These are phyloP conservation scores for Pseudocercospora crystallina DNA, from an alignment of 2,329 filamentous ascomycete genomes.

Conservation along the genomic window DNA sequence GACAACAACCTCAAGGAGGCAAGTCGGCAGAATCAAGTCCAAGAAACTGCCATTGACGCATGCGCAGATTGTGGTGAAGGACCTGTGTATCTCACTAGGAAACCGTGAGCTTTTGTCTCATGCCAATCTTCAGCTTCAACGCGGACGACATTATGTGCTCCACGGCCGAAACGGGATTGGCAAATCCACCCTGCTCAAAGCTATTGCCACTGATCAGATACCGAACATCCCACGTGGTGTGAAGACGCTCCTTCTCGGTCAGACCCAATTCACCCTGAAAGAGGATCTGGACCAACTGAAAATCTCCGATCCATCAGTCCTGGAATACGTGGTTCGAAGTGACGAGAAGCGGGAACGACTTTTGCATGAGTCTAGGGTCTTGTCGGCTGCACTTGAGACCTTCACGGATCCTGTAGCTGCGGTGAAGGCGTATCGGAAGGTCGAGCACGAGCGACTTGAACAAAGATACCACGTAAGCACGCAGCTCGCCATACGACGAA, in stretches of 20 bases:
- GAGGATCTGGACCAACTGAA: slow-evolving; percentile 11
- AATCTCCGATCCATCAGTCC: slow-evolving; percentile 17
- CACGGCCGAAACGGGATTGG: slow-evolving; percentile 79
- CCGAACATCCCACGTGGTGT: slow-evolving; percentile 70
- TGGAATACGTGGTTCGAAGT: slow-evolving; percentile 27
- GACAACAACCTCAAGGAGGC: slow-evolving; percentile 26
- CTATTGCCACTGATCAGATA: slow-evolving; percentile 75
- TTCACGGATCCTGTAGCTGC: slow-evolving; percentile 10
- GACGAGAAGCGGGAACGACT: slow-evolving; percentile 23
- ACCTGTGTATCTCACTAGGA: slow-evolving; percentile 67
- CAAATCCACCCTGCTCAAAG: slow-evolving; percentile 75
- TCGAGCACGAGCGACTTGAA: slow-evolving; percentile 20
- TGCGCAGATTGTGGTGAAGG: slow-evolving; percentile 55
- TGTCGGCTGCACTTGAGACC: slow-evolving; percentile 18
- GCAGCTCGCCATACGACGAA: slow-evolving; percentile 69
- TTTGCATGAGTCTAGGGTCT: slow-evolving; percentile 16
- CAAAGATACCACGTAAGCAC: slow-evolving; percentile 17
- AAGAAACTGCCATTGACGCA: not conserved
- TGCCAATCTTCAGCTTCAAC: slow-evolving; percentile 70
- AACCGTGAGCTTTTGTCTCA: slow-evolving; percentile 65
- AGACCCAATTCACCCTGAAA: slow-evolving; percentile 51
- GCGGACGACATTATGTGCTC: slow-evolving; percentile 72
- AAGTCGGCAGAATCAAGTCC: not conserved
- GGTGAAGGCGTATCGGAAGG: slow-evolving; percentile 20
- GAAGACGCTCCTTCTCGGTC: slow-evolving; percentile 67